Base-by-base conservation (phyloP, 441 rosid genomes). In the Pelargonium fulgidum region DNA sequence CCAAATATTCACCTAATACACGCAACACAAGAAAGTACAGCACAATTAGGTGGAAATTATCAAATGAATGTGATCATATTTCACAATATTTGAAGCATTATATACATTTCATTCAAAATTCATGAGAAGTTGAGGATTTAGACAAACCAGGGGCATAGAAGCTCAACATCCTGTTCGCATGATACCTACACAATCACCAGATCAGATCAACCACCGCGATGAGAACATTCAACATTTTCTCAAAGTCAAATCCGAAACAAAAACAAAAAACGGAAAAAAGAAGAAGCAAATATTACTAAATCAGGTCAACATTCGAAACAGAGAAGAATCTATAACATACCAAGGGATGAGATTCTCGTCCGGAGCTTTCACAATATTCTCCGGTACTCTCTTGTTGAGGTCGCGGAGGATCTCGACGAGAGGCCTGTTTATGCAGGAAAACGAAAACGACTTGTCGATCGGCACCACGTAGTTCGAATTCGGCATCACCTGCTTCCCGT, bases 121-220 rank as follows among this genome's bases (percentile, higher is more conserved):
- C 59, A 54, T 6, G 47, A 47, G 61, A 45, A 22, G 36, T 50
- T 3, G 33, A 63, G 22, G 14, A 52, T 54, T 20, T n/a, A 47
- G 20, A 80, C 89, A 69, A 74, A 92, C 98, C 98, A 36, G 98
- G 95, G 39, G 98, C 97, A 66, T 85, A 89, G 89, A 93, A 93
- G 87, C 97, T 93, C 72, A 93, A 72, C 97, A 93, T 93, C 70
- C 97, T 90, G 75, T 93, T 93, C 73, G 98, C 98, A 73, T 93
- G 97, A 81, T 78, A 89, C 98, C 98, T 93, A 72, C 0, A 72
- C 69, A 69, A 62, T 6, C 42, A 0, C n/a, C 44, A 50, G 5
- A 7, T 29, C 6, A 22, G 33, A 62, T 50, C 56, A 50, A 14
- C 58, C 58, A 50, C 58, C 58, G 16, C 19, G 16, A 50, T n/a